Percentiles rank a stretch among this genome's conserved stretches.
Evolutionary conservation across 345 rosid genomes (phyloP).

Genomic region (Combretum micranthum): DNA sequence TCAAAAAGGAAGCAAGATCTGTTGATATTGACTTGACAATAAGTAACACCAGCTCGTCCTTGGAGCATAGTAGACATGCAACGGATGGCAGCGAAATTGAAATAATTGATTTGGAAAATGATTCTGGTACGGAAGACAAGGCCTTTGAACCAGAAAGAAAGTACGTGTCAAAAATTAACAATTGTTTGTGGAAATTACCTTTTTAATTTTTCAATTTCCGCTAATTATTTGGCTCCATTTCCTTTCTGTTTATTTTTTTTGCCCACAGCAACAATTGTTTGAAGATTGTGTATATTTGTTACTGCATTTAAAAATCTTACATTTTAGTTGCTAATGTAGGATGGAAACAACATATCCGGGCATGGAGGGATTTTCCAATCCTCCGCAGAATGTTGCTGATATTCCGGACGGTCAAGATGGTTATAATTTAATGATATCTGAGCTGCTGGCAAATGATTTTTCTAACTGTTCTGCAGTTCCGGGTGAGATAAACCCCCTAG

Average conservation of each 20-base stretch:
- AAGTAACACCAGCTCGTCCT: conserved; percentile 47
- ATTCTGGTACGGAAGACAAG: conserved; percentile 50
- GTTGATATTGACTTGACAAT: conserved; percentile 78
- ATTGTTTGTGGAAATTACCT: no score
- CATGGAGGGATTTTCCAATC: conserved; percentile 31
- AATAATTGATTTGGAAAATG: conserved; percentile 85
- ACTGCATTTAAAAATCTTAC: conserved; percentile 12
- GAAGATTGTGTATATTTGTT: neutral
- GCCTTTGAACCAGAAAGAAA: conserved; percentile 45
- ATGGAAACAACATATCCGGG: conserved; percentile 42
- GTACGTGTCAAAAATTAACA: conserved; percentile 31
- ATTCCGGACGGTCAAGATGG: conserved; percentile 57
- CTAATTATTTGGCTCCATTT: neutral
- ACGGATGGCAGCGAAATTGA: conserved; percentile 63
- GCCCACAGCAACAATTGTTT: neutral
- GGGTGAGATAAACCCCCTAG: conserved; percentile 41
- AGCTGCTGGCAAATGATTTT: conserved; percentile 50
- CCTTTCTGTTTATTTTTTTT: neutral
- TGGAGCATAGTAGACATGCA: conserved; percentile 36
- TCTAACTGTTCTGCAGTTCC: conserved; percentile 46
- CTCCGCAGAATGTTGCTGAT: conserved; percentile 31
- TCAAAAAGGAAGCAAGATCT: conserved; percentile 37
- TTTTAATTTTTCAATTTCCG: neutral
- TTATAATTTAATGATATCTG: conserved; percentile 77
- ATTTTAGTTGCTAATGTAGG: conserved; percentile 34